Evolutionary conservation across 2,329 filamentous ascomycete species (phyloP), one percentile per base, ranked within the genome.

Genomic region (Aspergillus sp.): DNA sequence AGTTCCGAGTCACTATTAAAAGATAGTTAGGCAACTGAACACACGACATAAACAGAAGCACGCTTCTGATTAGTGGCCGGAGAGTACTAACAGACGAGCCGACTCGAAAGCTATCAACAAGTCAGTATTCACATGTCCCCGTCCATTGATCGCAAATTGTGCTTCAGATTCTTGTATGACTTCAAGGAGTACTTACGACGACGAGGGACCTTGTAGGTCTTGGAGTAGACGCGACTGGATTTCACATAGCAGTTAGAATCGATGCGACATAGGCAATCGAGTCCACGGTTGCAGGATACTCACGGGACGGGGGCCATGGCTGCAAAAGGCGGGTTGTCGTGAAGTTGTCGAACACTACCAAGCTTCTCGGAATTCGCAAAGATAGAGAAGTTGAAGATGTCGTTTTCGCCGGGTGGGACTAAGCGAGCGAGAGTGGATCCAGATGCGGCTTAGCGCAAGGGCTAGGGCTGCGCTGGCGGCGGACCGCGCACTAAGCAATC

Each of bases 131-230:
- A 22, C 44, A 47, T 46, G 43, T 43, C 20, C 47, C 4, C 7
- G 4, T 12, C 1, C 1, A 30, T 49, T 39, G 33, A 46, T 33
- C 48, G 49, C 47, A 45, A 46, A 30, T 42, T 49, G 13, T 22
- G 4, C 37, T 10, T 12, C 10, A 19, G 7, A 10, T n/a, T 37
- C 5, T 17, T 7, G 33, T n/a, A 19, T 5, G 12, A 22, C 7
- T 52, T 51, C 43, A 47, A 49, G 54, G 55, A 50, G 41, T 51
- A 76, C 75, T 73, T 72, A 77, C 73, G 91, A 80, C 91, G 87
- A 79, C 86, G 83, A 71, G 91, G 90, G 82, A 95, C 90, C 86
- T 95, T 95, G 76, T 94, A 94, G 83, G 93, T 98, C 89, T 98
- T 98, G 74, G 87, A 94, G 82, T 96, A 95, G 68, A 85, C 86